These are phyloP conservation scores for Paramecium caudatum DNA, from an alignment of 73 alveolate genomes.

Conservation along the genomic window DNA sequence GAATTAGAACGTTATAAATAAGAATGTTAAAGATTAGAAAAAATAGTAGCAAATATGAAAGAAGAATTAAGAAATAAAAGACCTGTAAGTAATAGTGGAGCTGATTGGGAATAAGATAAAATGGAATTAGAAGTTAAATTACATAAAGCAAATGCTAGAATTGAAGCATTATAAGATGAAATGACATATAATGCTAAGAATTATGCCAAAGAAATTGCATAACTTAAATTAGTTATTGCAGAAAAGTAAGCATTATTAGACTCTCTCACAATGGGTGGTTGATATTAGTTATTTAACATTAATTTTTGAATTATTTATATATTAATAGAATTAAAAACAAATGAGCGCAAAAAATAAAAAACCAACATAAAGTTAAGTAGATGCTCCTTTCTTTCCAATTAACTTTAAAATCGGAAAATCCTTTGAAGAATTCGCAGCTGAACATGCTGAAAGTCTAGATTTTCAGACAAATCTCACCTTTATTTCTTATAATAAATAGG, in stretches of 20 bases:
- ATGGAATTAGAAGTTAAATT: constrained; percentile 97
- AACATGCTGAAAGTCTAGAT: no score
- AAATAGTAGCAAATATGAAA: constrained; percentile 92
- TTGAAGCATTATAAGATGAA: constrained; percentile 96
- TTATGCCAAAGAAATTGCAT: constrained; percentile 97
- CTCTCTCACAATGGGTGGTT: constrained; percentile 70
- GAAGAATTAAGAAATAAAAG: constrained; percentile 95
- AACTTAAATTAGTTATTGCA: constrained; percentile 90
- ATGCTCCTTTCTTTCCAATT: no score
- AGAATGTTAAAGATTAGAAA: constrained; percentile 93
- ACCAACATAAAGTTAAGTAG: no score
- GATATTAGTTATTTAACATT: no score
- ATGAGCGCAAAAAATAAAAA: no score
- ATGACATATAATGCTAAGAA: constrained; percentile 93
- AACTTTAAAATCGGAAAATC: no score
- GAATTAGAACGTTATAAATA: constrained; percentile 92
- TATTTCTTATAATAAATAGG: no score
- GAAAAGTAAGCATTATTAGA: constrained; percentile 73
- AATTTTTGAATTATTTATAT: no score
- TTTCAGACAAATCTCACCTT: no score
- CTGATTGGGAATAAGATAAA: constrained; percentile 98
- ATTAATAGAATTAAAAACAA: no score
- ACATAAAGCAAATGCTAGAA: constrained; percentile 98
- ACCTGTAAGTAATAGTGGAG: constrained; percentile 95
- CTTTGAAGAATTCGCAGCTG: no score